Base-by-base conservation (phyloP, 169 alveolate species). In the Cryptosporidium parvum region DNA sequence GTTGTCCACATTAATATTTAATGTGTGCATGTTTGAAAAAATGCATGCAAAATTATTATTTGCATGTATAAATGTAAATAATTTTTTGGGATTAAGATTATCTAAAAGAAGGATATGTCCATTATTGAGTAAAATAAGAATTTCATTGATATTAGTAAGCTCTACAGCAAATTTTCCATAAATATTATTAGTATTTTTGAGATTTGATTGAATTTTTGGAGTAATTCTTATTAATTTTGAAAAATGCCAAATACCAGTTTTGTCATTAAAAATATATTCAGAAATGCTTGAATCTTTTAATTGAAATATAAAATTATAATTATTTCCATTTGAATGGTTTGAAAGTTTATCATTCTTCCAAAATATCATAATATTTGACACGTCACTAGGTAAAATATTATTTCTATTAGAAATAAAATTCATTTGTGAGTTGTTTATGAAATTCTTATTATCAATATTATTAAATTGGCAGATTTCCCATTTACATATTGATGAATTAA, bases 41-140 rank as follows among this genome's bases (percentile, higher is more conserved):
- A 5, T 44, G 29, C 85, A 70, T 70, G 85, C 69, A 70, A 23
- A 7, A 51, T 70, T 33, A 56, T 33, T 73, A 56, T 33, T 73
- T 53, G 39, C 86, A 53, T 73, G 69, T 56, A 73, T 56, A 37
- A 9, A 59, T 0, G 37, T 53, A 44, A 73, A 73, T 37, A 35
- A 10, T 37, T 73, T 73, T 56, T 56, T 44, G 31, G 68, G 62
- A 21, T 35, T 23, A 35, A 73, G 45, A 42, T 73, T 56, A 21
- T 33, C 58, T 6, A 14, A n/a, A 21, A 56, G 56, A 14, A 73
- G 70, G 33, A 53, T 53, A 4, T 73, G 56, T 31, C 70, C 23
- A 33, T 73, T 73, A 56, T 73, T 73, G 18, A 62, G 62, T 58
- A 73, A 21, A 37, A 73, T 26, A 14, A 73, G 86, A 23, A 73